Base-by-base conservation (phyloP, 805 yeast species). In the Clavispora phyllophila region DNA sequence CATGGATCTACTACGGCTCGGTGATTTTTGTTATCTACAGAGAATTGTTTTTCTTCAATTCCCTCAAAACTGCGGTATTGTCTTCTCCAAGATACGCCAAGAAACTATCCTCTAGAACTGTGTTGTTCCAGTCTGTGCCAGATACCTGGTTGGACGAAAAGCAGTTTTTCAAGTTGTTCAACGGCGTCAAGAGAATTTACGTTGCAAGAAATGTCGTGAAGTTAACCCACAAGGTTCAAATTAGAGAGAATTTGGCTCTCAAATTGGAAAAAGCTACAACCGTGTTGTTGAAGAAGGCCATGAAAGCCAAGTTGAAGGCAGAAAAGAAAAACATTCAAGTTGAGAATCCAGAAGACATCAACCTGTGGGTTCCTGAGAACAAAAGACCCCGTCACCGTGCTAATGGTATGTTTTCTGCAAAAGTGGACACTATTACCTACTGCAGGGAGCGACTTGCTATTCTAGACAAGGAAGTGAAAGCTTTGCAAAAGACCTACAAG, bases 81-180 rank as follows among this genome's bases (percentile, higher is more conserved):
- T 75, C 96, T 1, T 78, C 95, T 9, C 96, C 96, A 15, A 75
- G 80, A 47, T 87, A 87, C 60, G 85, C 95, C 33, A 73, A 75
- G 45, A 81, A 79, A 52, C 62, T 86, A 28, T 76, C 91, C 13
- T 83, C 91, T 10, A 79, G 96, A 60, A 84, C 91, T 2, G 87
- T 91, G 1, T 70, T 91, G 39, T 81, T 90, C 62, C 95, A 86
- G 64, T 78, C 86, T 8, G 91, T 89, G 5, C 93, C 97, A 9
- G 78, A 82, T 44, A 76, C 81, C 44, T 78, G 79, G 55, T 68
- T 87, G 44, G 81, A 80, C 58, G 95, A 84, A 57, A 70, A 74
- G 43, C 88, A 86, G 53, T 78, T 91, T 46, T 70, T 76, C 53
- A 82, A 82, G 57, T 60, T 90, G 44, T 90, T 88, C 56, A 82